Percentiles rank a stretch among this genome's conserved stretches.
Evolutionary conservation across 2,329 filamentous ascomycete species (phyloP).

Genomic region (Trichophyton benhamiae): DNA sequence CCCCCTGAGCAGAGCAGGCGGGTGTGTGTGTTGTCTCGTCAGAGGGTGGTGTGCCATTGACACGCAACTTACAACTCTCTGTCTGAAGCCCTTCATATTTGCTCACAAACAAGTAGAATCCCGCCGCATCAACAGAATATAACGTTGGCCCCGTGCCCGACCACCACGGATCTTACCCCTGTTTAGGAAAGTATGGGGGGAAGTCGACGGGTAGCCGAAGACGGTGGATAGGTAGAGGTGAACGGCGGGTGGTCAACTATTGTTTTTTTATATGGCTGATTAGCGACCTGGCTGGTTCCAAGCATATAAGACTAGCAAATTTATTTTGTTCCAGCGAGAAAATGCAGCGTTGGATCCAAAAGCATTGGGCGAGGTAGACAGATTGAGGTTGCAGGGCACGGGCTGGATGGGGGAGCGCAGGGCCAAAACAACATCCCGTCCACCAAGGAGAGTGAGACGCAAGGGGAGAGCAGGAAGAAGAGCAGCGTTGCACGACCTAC

Average conservation of each 20-base stretch:
- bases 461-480: not conserved
- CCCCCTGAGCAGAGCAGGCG: not conserved
- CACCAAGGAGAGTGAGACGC: not conserved
- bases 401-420: not conserved
- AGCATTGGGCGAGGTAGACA: not conserved
- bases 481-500: not conserved
- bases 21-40: slow-evolving; percentile 12
- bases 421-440: not conserved
- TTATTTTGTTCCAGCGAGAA: not conserved
- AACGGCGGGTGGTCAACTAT: not conserved
- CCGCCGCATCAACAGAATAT: slow-evolving; percentile 15
- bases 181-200: slow-evolving; percentile 5
- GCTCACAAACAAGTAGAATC: slow-evolving; percentile 23
- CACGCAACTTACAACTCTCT: slow-evolving; percentile 72
- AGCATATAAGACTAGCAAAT: not conserved
- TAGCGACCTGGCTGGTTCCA: not conserved
- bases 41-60: slow-evolving; percentile 11
- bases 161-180: slow-evolving; percentile 10
- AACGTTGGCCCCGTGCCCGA: slow-evolving; percentile 5
- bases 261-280: not conserved
- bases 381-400: not conserved
- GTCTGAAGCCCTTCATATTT: slow-evolving; percentile 94
- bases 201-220: not conserved
- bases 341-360: not conserved
- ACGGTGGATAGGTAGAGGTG: not conserved